These are phyloP conservation scores for Erythrophleum fordii DNA, from an alignment of 306 rosid genomes.

Conservation along the genomic window DNA sequence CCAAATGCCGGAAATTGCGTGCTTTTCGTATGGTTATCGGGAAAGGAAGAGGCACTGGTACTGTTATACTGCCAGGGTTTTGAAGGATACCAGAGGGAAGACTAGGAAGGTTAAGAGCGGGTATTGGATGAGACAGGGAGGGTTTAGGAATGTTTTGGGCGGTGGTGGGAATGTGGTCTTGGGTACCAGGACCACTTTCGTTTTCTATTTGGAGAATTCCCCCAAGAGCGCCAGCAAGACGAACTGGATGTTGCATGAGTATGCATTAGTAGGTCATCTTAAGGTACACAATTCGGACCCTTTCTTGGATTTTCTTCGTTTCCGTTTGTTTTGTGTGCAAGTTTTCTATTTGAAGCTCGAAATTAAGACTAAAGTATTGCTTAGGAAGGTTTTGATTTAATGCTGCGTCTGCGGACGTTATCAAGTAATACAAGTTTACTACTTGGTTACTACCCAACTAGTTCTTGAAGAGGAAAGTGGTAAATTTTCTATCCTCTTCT, in stretches of 20 bases:
- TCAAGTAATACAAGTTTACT: not conserved
- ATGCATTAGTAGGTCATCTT: constrained; percentile 49
- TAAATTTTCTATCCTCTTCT: not conserved
- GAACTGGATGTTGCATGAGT: constrained; percentile 64
- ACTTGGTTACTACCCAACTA: not conserved
- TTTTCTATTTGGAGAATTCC: constrained; percentile 58
- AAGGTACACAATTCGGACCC: constrained; percentile 46
- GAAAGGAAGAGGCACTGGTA: constrained; percentile 69
- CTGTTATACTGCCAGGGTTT: constrained; percentile 51
- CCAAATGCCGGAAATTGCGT: constrained; percentile 51
- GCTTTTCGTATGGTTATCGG: constrained; percentile 56
- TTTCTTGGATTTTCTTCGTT: not conserved
- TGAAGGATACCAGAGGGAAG: constrained; percentile 37
- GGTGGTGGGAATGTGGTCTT: constrained; percentile 44
- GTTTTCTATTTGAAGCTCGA: not conserved
- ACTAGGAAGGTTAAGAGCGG: constrained; percentile 58
- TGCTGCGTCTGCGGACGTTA: not conserved
- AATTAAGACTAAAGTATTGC: not conserved
- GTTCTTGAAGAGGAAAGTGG: not conserved
- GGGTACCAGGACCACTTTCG: constrained; percentile 59
- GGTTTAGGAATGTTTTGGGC: constrained; percentile 43
- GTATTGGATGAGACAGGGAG: constrained; percentile 64
- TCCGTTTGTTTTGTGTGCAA: not conserved
- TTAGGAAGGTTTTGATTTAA: not conserved
- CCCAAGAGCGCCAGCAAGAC: constrained; percentile 42